Evolutionary conservation across 225 moss, liverwort and hornwort species (phyloP), one percentile per base, ranked within the genome.

Genomic region (Polytrichum formosum): DNA sequence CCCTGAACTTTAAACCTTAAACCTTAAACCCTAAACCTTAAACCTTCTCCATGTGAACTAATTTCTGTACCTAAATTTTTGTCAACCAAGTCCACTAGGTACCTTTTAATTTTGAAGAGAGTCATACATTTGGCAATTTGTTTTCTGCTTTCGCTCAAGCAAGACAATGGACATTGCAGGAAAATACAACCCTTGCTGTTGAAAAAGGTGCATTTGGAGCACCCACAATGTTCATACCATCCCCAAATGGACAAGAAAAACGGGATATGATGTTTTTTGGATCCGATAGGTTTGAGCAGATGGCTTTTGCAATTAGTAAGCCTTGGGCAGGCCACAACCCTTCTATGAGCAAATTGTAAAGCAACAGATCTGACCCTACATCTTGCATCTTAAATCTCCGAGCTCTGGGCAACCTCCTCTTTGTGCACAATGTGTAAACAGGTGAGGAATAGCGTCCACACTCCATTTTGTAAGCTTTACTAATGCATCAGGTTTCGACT

Each of bases 211-310:
- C 83, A 33, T 92, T 90, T 63, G 92, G 92, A 23, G 81, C 80
- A 18, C 92, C 92, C 29, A 80, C 85, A 18, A 79, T 82, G 22
- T 92, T 78, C 54, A 80, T 92, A 20, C 56, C 65, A 2, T 33
- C 26, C 7, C 37, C 67, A 10, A 30, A 67, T 6, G 65, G 68
- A 71, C 55, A 69, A 2, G 55, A 21, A 17, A 16, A 69, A 7
- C 76, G 55, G 8, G 85, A 85, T 31, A 73, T 81, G 85, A 85
- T 92, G 79, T 83, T 88, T 54, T 92, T 92, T 67, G 92, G 92
- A 33, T 92, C 92, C 0, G 92, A 92, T 70, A 77, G 92, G 69
- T 80, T 90, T 74, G 92, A 92, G 77, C 92, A 90, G 71, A 83
- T 92, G 68, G 87, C 92, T 6, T 87, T 85, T 72, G 74, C 70